Conservation (phyloP, 1,284 basidiomycete species). For the Malassezia sympodialis region DNA sequence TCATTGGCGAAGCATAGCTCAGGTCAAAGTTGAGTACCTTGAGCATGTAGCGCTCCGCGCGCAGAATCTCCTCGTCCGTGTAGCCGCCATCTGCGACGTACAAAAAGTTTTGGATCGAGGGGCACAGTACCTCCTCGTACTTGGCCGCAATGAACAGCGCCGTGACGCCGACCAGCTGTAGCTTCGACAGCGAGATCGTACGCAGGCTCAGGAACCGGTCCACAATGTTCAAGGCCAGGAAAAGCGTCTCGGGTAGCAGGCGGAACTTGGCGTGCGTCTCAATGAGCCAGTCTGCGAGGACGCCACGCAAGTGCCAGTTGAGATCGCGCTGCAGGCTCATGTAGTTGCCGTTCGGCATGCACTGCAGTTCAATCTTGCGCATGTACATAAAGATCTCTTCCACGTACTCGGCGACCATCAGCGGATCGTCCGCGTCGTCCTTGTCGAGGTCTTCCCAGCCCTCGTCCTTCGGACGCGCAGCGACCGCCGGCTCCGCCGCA, state of each 20-base stretch:
- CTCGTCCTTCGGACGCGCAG: slow-evolving; percentile 50
- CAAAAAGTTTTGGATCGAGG: slow-evolving; percentile 76
- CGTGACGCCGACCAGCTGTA: slow-evolving; percentile 88
- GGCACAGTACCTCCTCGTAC: slow-evolving; percentile 89
- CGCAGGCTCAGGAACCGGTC: slow-evolving; percentile 89
- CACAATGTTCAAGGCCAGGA: slow-evolving; percentile 86
- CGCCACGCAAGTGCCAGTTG: slow-evolving; percentile 57
- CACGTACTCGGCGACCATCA: slow-evolving; percentile 96
- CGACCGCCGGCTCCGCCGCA: slow-evolving; percentile 8
- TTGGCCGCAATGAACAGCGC: slow-evolving; percentile 89
- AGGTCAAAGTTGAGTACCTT: slow-evolving; percentile 85
- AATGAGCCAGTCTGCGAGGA: slow-evolving; percentile 92
- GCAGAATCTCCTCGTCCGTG: slow-evolving; percentile 42
- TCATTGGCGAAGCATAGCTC: slow-evolving; percentile 83
- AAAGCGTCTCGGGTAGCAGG: slow-evolving; percentile 87
- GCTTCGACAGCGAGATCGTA: slow-evolving; percentile 78
- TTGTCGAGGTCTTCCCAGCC: slow-evolving; percentile 78
- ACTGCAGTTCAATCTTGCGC: slow-evolving; percentile 57
- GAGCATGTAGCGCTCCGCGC: slow-evolving; percentile 81
- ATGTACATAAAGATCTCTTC: slow-evolving; percentile 88
- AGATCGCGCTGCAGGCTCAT: slow-evolving; percentile 41
- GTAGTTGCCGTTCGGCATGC: slow-evolving; percentile 45
- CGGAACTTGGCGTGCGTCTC: slow-evolving; percentile 90
- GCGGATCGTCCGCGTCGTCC: slow-evolving; percentile 84
- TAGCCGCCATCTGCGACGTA: slow-evolving; percentile 42